phyloP scores from a whole-genome alignment of 176 grass and related monocot species.

The Stipa capillata region DNA sequence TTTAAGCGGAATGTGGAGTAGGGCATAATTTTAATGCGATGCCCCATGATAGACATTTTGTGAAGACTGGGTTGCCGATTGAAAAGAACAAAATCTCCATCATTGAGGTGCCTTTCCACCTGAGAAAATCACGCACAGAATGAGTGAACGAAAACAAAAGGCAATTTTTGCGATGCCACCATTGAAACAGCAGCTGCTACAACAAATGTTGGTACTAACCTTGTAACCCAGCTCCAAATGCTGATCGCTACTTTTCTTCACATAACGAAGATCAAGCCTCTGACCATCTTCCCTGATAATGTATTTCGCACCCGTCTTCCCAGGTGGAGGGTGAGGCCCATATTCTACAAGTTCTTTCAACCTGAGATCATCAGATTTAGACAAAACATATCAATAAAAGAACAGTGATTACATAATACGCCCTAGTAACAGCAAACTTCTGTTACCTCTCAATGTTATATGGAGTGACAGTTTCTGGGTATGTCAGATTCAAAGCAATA shows the following conservation, averaged over 20 bases:
- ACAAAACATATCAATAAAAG: not conserved
- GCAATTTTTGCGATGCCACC: not conserved
- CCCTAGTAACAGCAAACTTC: not conserved
- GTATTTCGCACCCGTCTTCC: slow-evolving; percentile 92
- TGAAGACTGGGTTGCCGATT: slow-evolving; percentile 95
- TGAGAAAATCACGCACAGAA: slow-evolving; percentile 24
- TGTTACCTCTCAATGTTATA: slow-evolving; percentile 97
- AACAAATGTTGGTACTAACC: slow-evolving; percentile 18
- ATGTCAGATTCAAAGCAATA: slow-evolving; percentile 94
- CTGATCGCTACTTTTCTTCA: slow-evolving; percentile 98
- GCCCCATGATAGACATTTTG: slow-evolving; percentile 99
- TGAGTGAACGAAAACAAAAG: not conserved
- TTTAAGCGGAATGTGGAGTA: slow-evolving; percentile 96
- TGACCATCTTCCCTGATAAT: slow-evolving; percentile 97
- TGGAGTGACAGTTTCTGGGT: slow-evolving; percentile 95
- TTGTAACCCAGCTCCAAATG: slow-evolving; percentile 98
- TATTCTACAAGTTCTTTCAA: slow-evolving; percentile 97
- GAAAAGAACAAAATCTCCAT: slow-evolving; percentile 96
- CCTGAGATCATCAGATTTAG: slow-evolving; percentile 35
- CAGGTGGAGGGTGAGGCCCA: slow-evolving; percentile 84
- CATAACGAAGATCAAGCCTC: slow-evolving; percentile 86
- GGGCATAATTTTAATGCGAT: slow-evolving; percentile 97
- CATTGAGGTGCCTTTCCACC: slow-evolving; percentile 89
- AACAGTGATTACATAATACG: not conserved
- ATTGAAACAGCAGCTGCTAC: not conserved